Percentiles rank a stretch among this genome's conserved stretches.
Conservation (phyloP, 352 stramenopile species). For the Globisporangium recalcitrans region DNA sequence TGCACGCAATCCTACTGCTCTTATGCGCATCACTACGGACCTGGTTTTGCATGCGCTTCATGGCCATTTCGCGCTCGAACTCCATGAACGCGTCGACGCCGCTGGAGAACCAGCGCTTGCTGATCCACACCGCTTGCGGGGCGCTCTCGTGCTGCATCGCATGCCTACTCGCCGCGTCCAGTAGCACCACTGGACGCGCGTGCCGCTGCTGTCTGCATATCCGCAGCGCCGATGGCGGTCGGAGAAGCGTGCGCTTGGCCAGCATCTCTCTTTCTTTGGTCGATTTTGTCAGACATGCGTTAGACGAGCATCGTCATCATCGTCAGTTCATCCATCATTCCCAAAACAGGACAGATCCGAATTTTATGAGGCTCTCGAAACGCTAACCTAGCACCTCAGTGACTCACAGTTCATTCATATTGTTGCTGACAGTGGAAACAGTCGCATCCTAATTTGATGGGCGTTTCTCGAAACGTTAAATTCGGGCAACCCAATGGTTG, state of each 20-base stretch:
- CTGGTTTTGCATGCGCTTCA: slow-evolving; percentile 46
- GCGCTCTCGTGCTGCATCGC: not conserved
- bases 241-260: not conserved
- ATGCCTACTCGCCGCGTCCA: not conserved
- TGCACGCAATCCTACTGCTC: not conserved
- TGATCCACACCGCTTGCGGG: not conserved
- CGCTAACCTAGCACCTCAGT: not conserved
- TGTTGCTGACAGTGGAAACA: not conserved
- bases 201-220: slow-evolving; percentile 1
- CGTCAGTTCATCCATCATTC: not conserved
- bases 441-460: not conserved
- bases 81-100: slow-evolving; percentile 80
- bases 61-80: slow-evolving; percentile 78
- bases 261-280: slow-evolving; percentile 2
- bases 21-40: slow-evolving; percentile 17
- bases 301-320: not conserved
- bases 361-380: not conserved
- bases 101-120: slow-evolving; percentile 20
- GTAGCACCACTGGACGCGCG: not conserved
- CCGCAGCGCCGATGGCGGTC: not conserved
- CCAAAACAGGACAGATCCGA: not conserved
- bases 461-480: not conserved
- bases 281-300: not conserved
- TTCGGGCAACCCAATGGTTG: slow-evolving; percentile 4
- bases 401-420: not conserved